Conservation (phyloP, 495 filamentous ascomycete genomes). For the Clavariopsis aquatica region DNA sequence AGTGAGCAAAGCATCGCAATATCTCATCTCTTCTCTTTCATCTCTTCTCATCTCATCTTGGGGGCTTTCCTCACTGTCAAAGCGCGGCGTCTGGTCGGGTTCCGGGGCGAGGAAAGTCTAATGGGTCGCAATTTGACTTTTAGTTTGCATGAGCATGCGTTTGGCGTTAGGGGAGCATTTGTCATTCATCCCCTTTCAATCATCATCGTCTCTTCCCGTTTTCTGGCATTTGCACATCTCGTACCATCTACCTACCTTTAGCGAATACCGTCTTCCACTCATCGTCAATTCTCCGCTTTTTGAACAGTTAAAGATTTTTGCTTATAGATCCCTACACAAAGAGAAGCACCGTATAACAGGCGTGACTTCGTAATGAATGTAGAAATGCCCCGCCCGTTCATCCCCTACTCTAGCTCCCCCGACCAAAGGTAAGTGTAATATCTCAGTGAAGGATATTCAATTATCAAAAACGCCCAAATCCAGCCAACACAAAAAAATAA, state of each 20-base stretch:
- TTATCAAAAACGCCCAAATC: neutral
- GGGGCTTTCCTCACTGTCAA: constrained; percentile 2
- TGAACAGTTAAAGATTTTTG: too few species aligned
- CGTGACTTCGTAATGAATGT: too few species aligned
- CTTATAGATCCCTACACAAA: too few species aligned
- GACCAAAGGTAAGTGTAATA: too few species aligned
- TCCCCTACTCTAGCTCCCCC: too few species aligned
- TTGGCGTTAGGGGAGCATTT: constrained; percentile 14
- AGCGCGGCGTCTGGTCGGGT: constrained; percentile 29
- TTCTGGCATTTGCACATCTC: neutral
- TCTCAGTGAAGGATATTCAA: too few species aligned
- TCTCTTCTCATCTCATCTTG: neutral
- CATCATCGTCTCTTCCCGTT: neutral
- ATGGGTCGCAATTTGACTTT: constrained; percentile 1
- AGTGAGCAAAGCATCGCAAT: neutral
- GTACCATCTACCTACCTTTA: neutral
- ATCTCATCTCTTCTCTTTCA: neutral
- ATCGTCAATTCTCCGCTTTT: too few species aligned
- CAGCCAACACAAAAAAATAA: neutral
- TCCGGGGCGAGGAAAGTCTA: neutral
- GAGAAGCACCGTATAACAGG: too few species aligned
- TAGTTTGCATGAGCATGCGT: constrained; percentile 11
- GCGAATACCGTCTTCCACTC: neutral
- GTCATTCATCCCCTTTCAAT: neutral
- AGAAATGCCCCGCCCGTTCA: too few species aligned